These are phyloP conservation scores for Escallonia herrerae DNA, from an alignment of 129 eudicot genomes.

Conservation along the genomic window DNA sequence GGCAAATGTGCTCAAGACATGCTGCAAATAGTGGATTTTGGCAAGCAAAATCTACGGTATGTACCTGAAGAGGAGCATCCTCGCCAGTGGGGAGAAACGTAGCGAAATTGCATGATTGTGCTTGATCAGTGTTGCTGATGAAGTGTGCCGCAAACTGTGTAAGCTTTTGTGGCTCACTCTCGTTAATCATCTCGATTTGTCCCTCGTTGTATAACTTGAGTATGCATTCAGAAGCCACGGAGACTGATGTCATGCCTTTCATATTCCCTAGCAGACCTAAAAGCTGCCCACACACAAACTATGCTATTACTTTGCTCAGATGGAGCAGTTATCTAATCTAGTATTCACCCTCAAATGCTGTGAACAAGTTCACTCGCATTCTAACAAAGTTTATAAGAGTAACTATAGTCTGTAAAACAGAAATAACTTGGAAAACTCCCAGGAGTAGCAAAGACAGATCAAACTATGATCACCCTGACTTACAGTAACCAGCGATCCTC, in stretches of 20 bases:
- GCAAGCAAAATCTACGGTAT: not conserved
- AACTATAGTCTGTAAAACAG: too few relatives aligned
- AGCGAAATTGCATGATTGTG: constrained; percentile 82
- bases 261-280: constrained; percentile 64
- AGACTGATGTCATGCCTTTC: constrained; percentile 70
- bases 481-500: constrained; percentile 42
- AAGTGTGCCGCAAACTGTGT: constrained; percentile 73
- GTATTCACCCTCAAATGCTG: too few relatives aligned
- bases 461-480: constrained; percentile 1
- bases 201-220: constrained; percentile 68
- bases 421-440: not conserved
- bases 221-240: constrained; percentile 71
- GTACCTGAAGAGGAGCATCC: constrained; percentile 80
- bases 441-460: not conserved
- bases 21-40: too few relatives aligned
- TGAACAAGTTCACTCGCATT: too few relatives aligned
- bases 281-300: constrained; percentile 49
- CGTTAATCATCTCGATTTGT: constrained; percentile 51
- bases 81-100: constrained; percentile 69
- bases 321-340: too few relatives aligned
- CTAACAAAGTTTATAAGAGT: too few relatives aligned
- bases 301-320: too few relatives aligned
- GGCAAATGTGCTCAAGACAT: too few relatives aligned
- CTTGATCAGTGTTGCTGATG: constrained; percentile 46
- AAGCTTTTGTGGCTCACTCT: constrained; percentile 56